Evolutionary conservation across 768 basidiomycete genomes (phyloP).

Genomic region (Russula earlei): DNA sequence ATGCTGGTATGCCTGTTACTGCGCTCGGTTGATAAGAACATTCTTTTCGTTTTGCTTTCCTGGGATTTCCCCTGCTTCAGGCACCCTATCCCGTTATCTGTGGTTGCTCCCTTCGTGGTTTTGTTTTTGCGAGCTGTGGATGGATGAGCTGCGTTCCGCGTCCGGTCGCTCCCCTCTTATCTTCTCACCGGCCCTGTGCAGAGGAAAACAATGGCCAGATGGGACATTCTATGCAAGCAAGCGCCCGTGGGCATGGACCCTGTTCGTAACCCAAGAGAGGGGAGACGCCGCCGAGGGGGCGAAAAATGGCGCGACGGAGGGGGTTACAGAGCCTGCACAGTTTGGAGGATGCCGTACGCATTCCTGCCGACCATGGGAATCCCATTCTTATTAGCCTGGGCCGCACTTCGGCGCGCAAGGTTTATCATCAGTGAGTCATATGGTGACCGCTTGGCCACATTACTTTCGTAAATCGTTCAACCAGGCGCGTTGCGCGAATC

Average conservation of each 20-base stretch:
- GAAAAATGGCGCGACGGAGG: neutral
- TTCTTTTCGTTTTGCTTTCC: too few species aligned
- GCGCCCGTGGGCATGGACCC: neutral
- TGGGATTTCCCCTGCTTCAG: too few species aligned
- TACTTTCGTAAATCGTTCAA: slow-evolving; percentile 3
- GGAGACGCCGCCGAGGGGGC: neutral
- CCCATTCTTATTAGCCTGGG: neutral
- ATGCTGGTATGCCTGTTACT: too few species aligned
- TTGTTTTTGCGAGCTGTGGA: slow-evolving; percentile 39
- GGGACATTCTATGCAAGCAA: too few species aligned
- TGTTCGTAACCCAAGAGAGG: neutral
- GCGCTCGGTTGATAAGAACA: slow-evolving; percentile 23
- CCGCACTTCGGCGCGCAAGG: neutral
- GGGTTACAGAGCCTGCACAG: too few species aligned
- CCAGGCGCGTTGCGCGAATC: neutral
- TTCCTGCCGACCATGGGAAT: neutral
- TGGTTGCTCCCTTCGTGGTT: slow-evolving; percentile 47
- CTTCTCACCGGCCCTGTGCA: neutral
- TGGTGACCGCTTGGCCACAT: slow-evolving; percentile 7
- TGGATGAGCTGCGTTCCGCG: too few species aligned
- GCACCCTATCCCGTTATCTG: slow-evolving; percentile 59
- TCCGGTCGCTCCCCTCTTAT: too few species aligned
- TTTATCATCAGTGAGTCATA: slow-evolving; percentile 4
- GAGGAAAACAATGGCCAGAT: neutral
- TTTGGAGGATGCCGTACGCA: neutral